Evolutionary conservation across 108 stramenopile species (phyloP), one percentile per base, ranked within the genome.

Genomic region (Phaeodactylum tricornutum): DNA sequence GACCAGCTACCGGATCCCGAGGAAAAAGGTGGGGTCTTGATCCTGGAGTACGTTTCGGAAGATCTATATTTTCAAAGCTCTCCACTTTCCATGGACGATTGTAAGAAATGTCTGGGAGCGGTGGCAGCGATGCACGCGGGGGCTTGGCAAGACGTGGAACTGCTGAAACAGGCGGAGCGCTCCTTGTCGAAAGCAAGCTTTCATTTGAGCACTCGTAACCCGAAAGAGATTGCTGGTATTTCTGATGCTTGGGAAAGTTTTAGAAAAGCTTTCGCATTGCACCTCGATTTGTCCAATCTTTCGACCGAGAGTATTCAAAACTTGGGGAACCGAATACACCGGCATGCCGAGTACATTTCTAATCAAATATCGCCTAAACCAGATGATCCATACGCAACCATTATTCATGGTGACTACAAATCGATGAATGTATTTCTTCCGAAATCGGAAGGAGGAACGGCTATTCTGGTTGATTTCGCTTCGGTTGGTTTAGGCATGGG

Each of bases 341-440:
- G 61, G 33, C 35, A 68, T 37, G 86, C 86, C 3, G 63, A 79
- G 29, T 79, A 55, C 50, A 59, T 88, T 19, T 77, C 72, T 22
- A 41, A 70, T 23, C 45, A 80, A 46, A 32, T 80, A 24, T 71
- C 78, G n/a, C 81, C 81, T 20, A 36, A 33, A 29, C 61, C 69
- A 11, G 47, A 46, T 2, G 81, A 76, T 33, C 59, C 52, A 23
- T 81, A 73, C 59, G 79, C 81, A 9, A 81, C 79, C 0, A 26
- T 82, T 14, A 55, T 69, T 17, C 86, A 87, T 60, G 86, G 86
- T 11, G 80, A 87, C 61, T 80, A 60, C 59, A 87, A 87, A 38
- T 57, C 79, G 1, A 83, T 87, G 86, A 86, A 81, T 67, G 77
- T 74, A 3, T 86, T 86, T 40, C 38, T 86, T 23, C 80, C 81